Evolutionary conservation across 2,329 filamentous ascomycete genomes (phyloP), one percentile per base, ranked within the genome.

Genomic region (Fusarium foetens): DNA sequence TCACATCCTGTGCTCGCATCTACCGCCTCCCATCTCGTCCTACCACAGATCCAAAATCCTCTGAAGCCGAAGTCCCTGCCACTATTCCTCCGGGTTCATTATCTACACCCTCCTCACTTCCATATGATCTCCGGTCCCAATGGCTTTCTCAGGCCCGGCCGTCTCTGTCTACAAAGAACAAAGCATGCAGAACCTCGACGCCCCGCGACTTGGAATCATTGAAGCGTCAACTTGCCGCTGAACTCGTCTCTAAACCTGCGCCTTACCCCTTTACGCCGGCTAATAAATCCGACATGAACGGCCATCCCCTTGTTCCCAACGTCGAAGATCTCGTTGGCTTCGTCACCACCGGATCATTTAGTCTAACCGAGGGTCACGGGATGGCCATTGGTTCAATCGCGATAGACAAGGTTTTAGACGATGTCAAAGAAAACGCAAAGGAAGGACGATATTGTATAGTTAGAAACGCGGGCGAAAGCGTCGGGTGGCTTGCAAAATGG

Each of bases 321-420:
- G 90, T 90, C 69, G 85, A 88, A 27, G 93, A 98, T 79, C 85
- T 98, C 17, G 89, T 98, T 55, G 96, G 96, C 0, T 99, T 97
- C 79, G 91, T 98, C 29, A 98, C 94, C 5, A 92, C 92, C 2
- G 96, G 95, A 0, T 92, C 93, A 55, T 97, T 92, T 79, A 94
- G 92, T 76, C 87, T 98, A 4, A 88, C 89, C 5, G 89, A 92
- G 71, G 96, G 95, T 0, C 88, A 87, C 72, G 93, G 92, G 2
- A 90, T 90, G 21, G 95, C 91, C 1, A 86, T 98, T 66, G 96
- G 93, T 0, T 91, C 88, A 54, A 78, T 98, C 31, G 84, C 89
- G 19, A 83, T 91, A 2, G 84, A 84, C 9, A 91, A 86, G 79
- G 86, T 93, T 3, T 65, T 88, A 7, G 81, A 62, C 0, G 79